Evolutionary conservation across 768 basidiomycete species (phyloP).

Genomic region (Termitomyces sp.): DNA sequence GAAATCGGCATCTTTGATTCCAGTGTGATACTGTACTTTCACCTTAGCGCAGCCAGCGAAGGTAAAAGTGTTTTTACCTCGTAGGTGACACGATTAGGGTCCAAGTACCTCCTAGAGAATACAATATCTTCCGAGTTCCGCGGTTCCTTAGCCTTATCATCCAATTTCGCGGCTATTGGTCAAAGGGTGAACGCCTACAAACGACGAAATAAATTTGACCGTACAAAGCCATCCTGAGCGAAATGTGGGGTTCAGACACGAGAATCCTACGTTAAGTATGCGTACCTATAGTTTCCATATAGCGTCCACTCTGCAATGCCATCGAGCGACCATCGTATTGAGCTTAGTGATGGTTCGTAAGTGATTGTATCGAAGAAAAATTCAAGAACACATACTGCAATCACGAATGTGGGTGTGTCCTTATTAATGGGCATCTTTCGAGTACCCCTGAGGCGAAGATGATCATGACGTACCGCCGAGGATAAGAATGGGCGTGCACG

Average conservation of each 20-base stretch:
- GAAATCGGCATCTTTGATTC: conserved; percentile 44
- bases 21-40: conserved; percentile 58
- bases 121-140: conserved; percentile 37
- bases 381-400: conserved; percentile 43
- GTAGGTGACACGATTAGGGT: conserved; percentile 74
- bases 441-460: background rate
- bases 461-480: conserved; percentile 52
- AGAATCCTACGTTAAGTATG: background rate
- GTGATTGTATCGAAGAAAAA: background rate
- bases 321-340: conserved; percentile 75
- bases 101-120: conserved; percentile 70
- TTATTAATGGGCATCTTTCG: conserved; percentile 8
- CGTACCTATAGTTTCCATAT: conserved; percentile 89
- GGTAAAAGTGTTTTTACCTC: conserved; percentile 37
- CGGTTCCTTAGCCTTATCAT: background rate
- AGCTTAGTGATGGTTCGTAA: conserved; percentile 24
- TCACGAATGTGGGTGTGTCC: conserved; percentile 80
- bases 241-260: background rate
- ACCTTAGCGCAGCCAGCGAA: background rate
- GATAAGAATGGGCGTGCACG: conserved; percentile 74
- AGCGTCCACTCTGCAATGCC: conserved; percentile 77
- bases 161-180: conserved; percentile 41
- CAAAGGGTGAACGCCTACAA: background rate
- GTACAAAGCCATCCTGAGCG: conserved; percentile 61
- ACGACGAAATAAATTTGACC: conserved; percentile 11